A percentile compares a stretch with the other conserved stretches of the same genome.
These are phyloP conservation scores for Clonostachys byssicola DNA, from an alignment of 2,329 filamentous ascomycete species.

Conservation along the genomic window DNA sequence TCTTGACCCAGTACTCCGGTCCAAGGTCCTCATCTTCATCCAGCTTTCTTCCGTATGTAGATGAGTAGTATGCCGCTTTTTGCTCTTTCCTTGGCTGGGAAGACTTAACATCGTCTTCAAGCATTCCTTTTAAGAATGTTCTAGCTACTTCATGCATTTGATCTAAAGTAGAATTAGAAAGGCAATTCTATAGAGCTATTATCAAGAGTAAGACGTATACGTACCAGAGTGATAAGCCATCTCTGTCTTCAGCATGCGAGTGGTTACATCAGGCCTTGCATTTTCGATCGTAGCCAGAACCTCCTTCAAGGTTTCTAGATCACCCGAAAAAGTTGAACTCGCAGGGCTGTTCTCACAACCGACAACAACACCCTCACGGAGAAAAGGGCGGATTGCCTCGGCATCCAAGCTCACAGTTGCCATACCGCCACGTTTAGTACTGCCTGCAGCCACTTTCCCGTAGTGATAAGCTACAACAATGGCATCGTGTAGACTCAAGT, in stretches of 20 bases:
- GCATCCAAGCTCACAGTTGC: neutral
- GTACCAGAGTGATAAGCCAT: constrained; percentile 39
- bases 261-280: constrained; percentile 20
- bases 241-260: constrained; percentile 30
- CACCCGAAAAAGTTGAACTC: constrained; percentile 21
- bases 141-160: no score
- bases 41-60: neutral
- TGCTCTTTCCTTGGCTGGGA: constrained; percentile 1
- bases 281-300: constrained; percentile 10
- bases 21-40: neutral
- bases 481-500: constrained; percentile 26
- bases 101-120: no score
- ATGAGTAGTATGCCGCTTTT: constrained; percentile 6
- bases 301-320: constrained; percentile 14
- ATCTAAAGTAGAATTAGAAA: constrained; percentile 7
- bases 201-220: constrained; percentile 5
- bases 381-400: neutral
- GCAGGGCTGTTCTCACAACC: constrained; percentile 14
- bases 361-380: constrained; percentile 15
- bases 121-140: no score
- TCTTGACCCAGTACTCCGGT: constrained; percentile 7
- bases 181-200: constrained; percentile 16
- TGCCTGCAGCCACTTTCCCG: constrained; percentile 25
- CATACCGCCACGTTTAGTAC: constrained; percentile 25
- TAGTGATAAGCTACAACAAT: constrained; percentile 46